These are phyloP conservation scores for Yarrowia porcina DNA, from an alignment of 805 yeast genomes.

Conservation along the genomic window DNA sequence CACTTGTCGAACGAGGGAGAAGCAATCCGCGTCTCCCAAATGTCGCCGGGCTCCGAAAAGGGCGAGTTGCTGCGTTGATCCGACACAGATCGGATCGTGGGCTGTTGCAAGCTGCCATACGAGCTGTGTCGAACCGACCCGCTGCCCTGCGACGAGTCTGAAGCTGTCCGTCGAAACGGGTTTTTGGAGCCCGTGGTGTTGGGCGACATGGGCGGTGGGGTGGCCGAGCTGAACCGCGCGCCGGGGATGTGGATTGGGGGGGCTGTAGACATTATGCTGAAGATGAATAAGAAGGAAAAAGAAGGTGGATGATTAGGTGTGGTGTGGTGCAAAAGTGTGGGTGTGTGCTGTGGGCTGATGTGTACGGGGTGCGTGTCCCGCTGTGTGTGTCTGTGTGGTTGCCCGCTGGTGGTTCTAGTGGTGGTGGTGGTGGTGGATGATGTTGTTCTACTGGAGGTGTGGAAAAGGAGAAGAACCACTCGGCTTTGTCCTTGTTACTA, in stretches of 20 bases:
- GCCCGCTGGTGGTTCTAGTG: background rate
- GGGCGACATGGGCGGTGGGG: constrained; percentile 22
- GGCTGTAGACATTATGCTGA: constrained; percentile 18
- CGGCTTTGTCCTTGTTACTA: constrained; percentile 10
- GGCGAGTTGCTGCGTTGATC: constrained; percentile 20
- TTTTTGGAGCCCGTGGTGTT: constrained; percentile 15
- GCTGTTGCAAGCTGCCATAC: background rate
- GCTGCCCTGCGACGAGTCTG: constrained; percentile 24
- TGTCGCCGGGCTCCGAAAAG: background rate
- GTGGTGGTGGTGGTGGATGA: background rate
- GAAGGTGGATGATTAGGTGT: background rate
- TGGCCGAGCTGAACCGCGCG: background rate
- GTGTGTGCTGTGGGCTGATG: background rate
- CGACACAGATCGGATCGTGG: constrained; percentile 20
- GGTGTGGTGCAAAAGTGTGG: background rate
- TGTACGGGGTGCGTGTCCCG: background rate
- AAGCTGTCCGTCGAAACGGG: constrained; percentile 20
- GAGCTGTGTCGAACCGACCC: background rate
- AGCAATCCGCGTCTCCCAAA: background rate
- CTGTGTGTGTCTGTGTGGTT: background rate
- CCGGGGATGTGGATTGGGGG: constrained; percentile 23
- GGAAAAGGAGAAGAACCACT: background rate
- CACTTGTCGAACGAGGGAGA: constrained; percentile 3
- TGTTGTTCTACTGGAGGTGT: background rate
- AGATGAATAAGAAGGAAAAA: background rate